Evolutionary conservation across 1,284 basidiomycete genomes (phyloP), one percentile per base, ranked within the genome.

Genomic region (Tylopilus sp.): DNA sequence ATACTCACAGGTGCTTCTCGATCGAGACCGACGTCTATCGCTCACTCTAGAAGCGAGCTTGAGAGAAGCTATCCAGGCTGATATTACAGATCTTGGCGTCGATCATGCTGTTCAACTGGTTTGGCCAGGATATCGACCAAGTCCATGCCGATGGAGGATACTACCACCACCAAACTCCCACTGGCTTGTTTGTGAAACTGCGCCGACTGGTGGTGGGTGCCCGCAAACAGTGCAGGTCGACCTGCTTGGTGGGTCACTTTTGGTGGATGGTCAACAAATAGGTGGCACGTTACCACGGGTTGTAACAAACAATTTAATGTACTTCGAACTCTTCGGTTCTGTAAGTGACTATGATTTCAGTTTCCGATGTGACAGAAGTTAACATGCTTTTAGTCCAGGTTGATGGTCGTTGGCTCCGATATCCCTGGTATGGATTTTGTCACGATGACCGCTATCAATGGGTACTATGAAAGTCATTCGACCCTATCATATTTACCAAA

Each of bases 171-270:
- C 33, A n/a, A 35, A 35, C 33, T 35, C 33, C n/a, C 33, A 11
- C 7, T 35, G 33, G 33, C 17, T 35, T 15, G 33, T 35, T 7
- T 69, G 60, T 29, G 42, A 39, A 19, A 69, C 65, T 6, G 58
- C 63, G 3, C 20, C 53, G 7, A 31, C 56, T 26, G 14, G 7
- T 1, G n/a, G 13, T 0, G 48, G 58, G 19, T 20, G 24, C 9
- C 43, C 59, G 5, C 66, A 71, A 28, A 25, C 13, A 7, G 63
- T 81, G 0, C 68, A 75, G 51, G 57, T 75, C 17, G 71, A 82
- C 49, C 33, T 80, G 1, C 54, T 80, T 7, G 60, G 70, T 32
- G 80, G 79, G 9, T 53, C 57, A 9, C 64, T 82, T 6, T 62
- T 79, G 7, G 37, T 52, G 8, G 20, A 43, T 26, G 48, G 47